phyloP scores from a whole-genome alignment of 1,139 yeast genomes.

The Blastobotrys persicus region DNA sequence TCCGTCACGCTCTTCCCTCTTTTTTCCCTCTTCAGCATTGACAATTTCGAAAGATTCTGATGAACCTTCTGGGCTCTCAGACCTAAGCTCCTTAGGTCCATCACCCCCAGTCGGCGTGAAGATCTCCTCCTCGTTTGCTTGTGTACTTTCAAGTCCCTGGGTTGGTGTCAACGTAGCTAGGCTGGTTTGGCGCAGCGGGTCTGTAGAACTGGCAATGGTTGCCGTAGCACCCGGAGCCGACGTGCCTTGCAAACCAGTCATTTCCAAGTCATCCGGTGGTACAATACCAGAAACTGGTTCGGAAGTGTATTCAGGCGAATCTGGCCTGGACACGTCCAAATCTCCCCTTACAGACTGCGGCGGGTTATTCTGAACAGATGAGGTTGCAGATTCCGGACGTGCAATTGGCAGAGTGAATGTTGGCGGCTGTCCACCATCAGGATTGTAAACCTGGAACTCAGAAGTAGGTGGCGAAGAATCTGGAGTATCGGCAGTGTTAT shows the following conservation, averaged over 20 bases:
- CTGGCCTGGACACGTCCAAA: constrained; percentile 60
- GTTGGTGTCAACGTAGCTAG: constrained; percentile 15
- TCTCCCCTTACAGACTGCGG: constrained; percentile 86
- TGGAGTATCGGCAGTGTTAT: constrained; percentile 50
- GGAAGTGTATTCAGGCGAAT: constrained; percentile 44
- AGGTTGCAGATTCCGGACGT: constrained; percentile 78
- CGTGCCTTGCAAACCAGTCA: constrained; percentile 2
- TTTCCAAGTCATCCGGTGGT: constrained; percentile 23
- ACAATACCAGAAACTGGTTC: constrained; percentile 36
- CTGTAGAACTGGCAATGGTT: neutral
- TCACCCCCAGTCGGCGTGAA: constrained; percentile 3
- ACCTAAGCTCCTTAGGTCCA: constrained; percentile 44
- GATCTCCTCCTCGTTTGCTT: neutral
- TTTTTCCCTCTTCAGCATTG: constrained; percentile 30
- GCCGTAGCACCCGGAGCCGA: neutral
- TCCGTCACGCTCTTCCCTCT: constrained; percentile 22
- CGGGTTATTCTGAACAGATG: constrained; percentile 89
- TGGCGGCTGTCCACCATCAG: constrained; percentile 46
- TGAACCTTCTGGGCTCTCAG: constrained; percentile 56
- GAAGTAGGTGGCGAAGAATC: constrained; percentile 56
- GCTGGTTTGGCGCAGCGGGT: constrained; percentile 15
- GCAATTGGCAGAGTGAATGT: constrained; percentile 50
- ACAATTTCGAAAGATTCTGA: constrained; percentile 42
- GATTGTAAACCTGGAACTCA: constrained; percentile 36
- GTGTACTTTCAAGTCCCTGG: neutral